Percentiles rank a stretch among this genome's conserved stretches.
phyloP scores from a whole-genome alignment of 2,329 filamentous ascomycete genomes.

The Aspergillus bombycis region DNA sequence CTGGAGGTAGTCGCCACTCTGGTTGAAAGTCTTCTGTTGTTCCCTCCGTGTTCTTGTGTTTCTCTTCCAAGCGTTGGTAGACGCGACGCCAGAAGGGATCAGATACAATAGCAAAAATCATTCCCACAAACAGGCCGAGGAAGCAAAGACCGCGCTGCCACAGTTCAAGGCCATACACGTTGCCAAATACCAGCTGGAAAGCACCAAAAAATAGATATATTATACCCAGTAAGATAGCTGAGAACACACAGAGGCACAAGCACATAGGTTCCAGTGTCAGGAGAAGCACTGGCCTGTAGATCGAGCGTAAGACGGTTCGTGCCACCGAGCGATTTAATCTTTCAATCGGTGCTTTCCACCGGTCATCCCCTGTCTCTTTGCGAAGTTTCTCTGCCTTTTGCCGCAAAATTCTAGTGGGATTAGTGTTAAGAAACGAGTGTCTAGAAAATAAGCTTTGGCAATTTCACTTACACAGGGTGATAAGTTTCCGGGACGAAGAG shows the following conservation, averaged over 20 bases:
- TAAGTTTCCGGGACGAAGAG: constrained; percentile 87
- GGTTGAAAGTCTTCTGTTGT: constrained; percentile 66
- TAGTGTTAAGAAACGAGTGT: constrained; percentile 47
- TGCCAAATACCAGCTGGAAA: constrained; percentile 77
- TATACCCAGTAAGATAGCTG: constrained; percentile 82
- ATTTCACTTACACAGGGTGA: constrained; percentile 53
- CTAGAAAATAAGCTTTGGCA: not conserved
- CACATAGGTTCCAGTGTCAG: constrained; percentile 84
- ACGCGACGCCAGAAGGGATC: constrained; percentile 52
- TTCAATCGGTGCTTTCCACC: constrained; percentile 78
- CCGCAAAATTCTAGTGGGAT: constrained; percentile 57
- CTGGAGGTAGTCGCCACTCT: constrained; percentile 80
- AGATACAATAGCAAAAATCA: constrained; percentile 48
- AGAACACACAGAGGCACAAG: constrained; percentile 77
- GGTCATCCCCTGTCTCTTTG: constrained; percentile 74
- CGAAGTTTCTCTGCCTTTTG: constrained; percentile 72
- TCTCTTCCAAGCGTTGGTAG: constrained; percentile 45
- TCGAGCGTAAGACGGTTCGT: constrained; percentile 60
- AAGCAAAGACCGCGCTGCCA: constrained; percentile 83
- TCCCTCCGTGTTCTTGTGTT: constrained; percentile 38
- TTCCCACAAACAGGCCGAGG: constrained; percentile 56
- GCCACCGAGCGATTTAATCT: constrained; percentile 68
- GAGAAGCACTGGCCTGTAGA: constrained; percentile 73
- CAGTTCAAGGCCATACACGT: constrained; percentile 73
- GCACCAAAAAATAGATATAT: constrained; percentile 91